Evolutionary conservation across 2,329 filamentous ascomycete species (phyloP), one percentile per base, ranked within the genome.

Genomic region (Podosphaera xanthii): DNA sequence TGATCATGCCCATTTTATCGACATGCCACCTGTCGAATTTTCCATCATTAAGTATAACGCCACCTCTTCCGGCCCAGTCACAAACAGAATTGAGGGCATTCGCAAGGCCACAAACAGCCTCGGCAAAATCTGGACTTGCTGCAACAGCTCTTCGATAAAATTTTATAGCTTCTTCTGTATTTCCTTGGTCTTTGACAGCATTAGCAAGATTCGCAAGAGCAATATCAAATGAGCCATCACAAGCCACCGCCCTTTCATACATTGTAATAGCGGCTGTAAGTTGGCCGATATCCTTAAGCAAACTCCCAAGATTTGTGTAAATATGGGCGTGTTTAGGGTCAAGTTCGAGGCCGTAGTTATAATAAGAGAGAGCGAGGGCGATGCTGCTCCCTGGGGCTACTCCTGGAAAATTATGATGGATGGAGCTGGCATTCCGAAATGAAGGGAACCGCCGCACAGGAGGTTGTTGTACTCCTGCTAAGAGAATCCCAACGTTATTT

Each of bases 41-140:
- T 7, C 86, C 87, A 58, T 75, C 76, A 58, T 83, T 77, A n/a
- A 87, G 77, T 34, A 87, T 76, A 53, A 94, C 84, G 0, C 92
- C 92, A 61, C 92, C 92, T 63, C 92, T 82, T 36, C 88, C 88
- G 66, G 80, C 79, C 92, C 92, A 98, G 67, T 91, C 86, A 69
- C 92, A 98, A 4, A 98, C 90, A 5, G 92, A 97, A 69, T 96
- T 97, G 58, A 98, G 75, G 1, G 92, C 91, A 60, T 94, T 97
- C 1, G 89, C 90, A 58, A 98, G 77, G 6, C 92, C 92, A 70
- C 92, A 98, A 0, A 98, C 91, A 5, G 92, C 92, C 72, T 98
- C 92, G 0, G 92, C 88, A 72, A 98, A 98, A 40, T 94, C 86
- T 0, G 92, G 91, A 65, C 92, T 98, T n/a, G 90, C 82, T 40